Evolutionary conservation across 805 yeast species (phyloP), one percentile per base, ranked within the genome.

Genomic region (Myxozyma neotropica): DNA sequence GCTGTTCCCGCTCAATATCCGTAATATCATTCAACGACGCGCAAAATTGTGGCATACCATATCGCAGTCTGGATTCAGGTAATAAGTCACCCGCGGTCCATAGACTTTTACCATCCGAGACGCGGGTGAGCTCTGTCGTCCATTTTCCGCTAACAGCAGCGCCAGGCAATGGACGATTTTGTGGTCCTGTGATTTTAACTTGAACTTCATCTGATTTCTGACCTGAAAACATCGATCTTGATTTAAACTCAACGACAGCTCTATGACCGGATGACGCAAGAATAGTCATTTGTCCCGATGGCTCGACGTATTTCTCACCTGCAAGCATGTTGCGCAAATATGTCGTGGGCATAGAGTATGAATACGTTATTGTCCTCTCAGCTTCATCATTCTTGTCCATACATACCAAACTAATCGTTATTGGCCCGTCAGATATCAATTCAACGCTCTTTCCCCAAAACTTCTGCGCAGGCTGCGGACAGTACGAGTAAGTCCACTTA

Each of bases 401-500:
- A 29, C 51, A 0, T 58, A 81, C 81, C 46, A 86, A 76, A 1
- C 78, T 77, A 39, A 94, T 76, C 46, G 79, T 80, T 3, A 87
- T 76, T 13, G 77, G 77, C 39, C 99, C 99, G 45, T 81, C 83
- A 65, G 89, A 89, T 48, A 82, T 81, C 58, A 94, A 76, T 71
- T 94, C 98, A 6, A 89, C 84, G 27, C 92, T 85, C 74, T 93
- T 94, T 51, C 98, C 97, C 96, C 97, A 93, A 69, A 89, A 89
- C 72, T 91, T 90, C 68, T 92, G 97, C 23, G 81, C 81, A 0
- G 96, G 96, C 51, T 81, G 83, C 2, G 80, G 79, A 36, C 75
- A 65, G n/a, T 80, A 72, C 3, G 75, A 70, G 65, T 71, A 75
- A 1, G 75, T 68, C 98, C 98, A 94, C 24, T 80, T 74, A 6